Base-by-base conservation (phyloP, 805 yeast species). In the Cyberlindnera veronae region DNA sequence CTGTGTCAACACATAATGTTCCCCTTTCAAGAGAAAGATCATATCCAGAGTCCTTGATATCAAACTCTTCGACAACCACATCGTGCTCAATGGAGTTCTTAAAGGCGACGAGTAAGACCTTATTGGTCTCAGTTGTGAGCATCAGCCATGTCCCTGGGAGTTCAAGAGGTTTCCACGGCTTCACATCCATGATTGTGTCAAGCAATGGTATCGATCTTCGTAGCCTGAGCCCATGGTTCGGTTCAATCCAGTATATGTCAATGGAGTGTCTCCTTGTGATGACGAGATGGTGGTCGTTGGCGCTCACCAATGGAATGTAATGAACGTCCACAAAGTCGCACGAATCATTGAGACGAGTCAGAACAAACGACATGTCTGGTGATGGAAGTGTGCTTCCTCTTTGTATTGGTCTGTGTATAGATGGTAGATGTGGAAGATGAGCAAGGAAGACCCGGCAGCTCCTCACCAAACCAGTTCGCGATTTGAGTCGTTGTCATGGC, bases 21-120 rank as follows among this genome's bases (percentile, higher is more conserved):
- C 35, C 32, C 3, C 46, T 51, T 12, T 36, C 24, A 2, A 53
- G 43, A 1, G 41, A 31, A 7, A 50, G 20, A 4, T 36, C 24
- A 3, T 41, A 41, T 6, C 33, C 46, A 29, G 36, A 14, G 16
- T 41, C 33, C n/a, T 39, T 39, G 10, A 54, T 14, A 11, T 35
- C 30, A 16, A 40, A 32, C 24, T 46, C 47, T 11, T 49, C 47
- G 8, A 48, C 36, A 2, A 47, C 39, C 6, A 46, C 33, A 2
- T 47, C 49, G 3, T 31, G 20, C 7, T 22, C 21, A 8, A 45
- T 23, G 17, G 31, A 11, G 10, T 36, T 41, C 13, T 37, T 32
- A 34, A 55, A 53, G 2, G 49, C 54, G 1, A 52, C 30, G 3
- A 55, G 14, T 5, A 49, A 29, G 6, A 52, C 4, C 19, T 42